Conservation (phyloP, 2,329 filamentous ascomycete genomes). For the Venturiaceae sp. region DNA sequence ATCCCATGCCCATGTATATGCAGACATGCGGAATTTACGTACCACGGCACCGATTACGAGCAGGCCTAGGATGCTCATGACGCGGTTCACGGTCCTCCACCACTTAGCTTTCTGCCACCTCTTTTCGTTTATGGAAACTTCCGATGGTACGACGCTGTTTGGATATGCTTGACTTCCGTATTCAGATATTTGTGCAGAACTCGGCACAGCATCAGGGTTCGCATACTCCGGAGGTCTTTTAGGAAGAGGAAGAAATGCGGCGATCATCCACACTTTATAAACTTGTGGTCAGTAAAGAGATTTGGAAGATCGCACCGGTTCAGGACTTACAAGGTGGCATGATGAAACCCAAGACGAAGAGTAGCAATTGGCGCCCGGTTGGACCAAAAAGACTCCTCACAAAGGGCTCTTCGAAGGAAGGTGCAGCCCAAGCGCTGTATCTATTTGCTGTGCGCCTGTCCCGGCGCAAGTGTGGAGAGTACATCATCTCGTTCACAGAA, state of each 20-base stretch:
- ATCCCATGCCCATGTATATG: not conserved
- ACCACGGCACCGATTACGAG: conserved; percentile 46
- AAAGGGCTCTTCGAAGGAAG: conserved; percentile 53
- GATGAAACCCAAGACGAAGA: conserved; percentile 70
- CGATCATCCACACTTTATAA: conserved; percentile 68
- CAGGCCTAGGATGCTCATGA: conserved; percentile 49
- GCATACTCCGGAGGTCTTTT: conserved; percentile 33
- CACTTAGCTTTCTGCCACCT: conserved; percentile 50
- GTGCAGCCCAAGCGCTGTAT: conserved; percentile 61
- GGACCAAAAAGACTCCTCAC: conserved; percentile 42
- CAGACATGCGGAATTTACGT: conserved; percentile 3
- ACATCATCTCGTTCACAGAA: conserved; percentile 18
- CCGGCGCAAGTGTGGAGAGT: conserved; percentile 22
- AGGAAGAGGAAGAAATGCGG: conserved; percentile 63
- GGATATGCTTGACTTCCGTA: not conserved
- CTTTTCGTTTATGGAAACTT: conserved; percentile 21
- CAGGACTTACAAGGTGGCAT: conserved; percentile 47
- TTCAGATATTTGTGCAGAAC: conserved; percentile 13
- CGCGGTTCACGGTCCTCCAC: conserved; percentile 54
- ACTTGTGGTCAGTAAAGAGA: conserved; percentile 7
- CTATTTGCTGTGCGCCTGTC: conserved; percentile 36
- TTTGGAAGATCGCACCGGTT: not conserved
- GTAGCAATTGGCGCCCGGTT: conserved; percentile 63
- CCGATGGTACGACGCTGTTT: not conserved
- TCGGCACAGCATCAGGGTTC: conserved; percentile 13